Percentiles rank a stretch among this genome's conserved stretches.
Evolutionary conservation across 805 yeast genomes (phyloP).

Genomic region (Teunomyces panamensis): DNA sequence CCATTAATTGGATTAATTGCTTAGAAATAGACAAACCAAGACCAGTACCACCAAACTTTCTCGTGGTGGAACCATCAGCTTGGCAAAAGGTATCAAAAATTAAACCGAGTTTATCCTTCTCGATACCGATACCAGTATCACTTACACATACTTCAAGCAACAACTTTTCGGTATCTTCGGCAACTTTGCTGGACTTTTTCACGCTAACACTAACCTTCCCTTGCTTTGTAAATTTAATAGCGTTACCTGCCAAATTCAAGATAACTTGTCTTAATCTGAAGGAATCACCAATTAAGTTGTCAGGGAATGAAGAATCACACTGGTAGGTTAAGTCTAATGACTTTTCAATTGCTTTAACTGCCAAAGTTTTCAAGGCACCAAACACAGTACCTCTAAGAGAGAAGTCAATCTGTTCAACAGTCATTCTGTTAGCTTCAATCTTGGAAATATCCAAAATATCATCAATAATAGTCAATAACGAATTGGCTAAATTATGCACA

Average conservation of each 20-base stretch:
- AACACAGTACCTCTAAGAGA: constrained; percentile 83
- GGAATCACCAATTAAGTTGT: constrained; percentile 82
- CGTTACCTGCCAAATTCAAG: constrained; percentile 82
- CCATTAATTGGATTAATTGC: constrained; percentile 85
- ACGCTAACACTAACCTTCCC: constrained; percentile 82
- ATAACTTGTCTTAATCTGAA: constrained; percentile 86
- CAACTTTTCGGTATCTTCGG: constrained; percentile 41
- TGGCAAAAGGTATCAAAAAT: constrained; percentile 90
- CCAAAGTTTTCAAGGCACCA: constrained; percentile 85
- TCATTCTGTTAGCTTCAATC: constrained; percentile 92
- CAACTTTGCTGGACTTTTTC: constrained; percentile 44
- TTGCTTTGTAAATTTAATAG: constrained; percentile 79
- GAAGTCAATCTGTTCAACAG: constrained; percentile 85
- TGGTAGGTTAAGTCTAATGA: constrained; percentile 76
- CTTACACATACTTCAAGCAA: constrained; percentile 79
- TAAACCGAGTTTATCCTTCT: constrained; percentile 76
- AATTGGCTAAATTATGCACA: constrained; percentile 84
- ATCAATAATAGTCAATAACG: constrained; percentile 81
- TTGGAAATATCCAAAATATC: constrained; percentile 89
- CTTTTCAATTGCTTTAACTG: constrained; percentile 86
- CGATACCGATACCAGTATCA: constrained; percentile 90
- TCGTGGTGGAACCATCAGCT: constrained; percentile 90
- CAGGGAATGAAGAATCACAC: constrained; percentile 86
- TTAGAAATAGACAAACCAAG: constrained; percentile 84
- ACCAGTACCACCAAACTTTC: constrained; percentile 93